phyloP scores from a whole-genome alignment of 2,329 filamentous ascomycete species.

The Trichocomaceae sp. region DNA sequence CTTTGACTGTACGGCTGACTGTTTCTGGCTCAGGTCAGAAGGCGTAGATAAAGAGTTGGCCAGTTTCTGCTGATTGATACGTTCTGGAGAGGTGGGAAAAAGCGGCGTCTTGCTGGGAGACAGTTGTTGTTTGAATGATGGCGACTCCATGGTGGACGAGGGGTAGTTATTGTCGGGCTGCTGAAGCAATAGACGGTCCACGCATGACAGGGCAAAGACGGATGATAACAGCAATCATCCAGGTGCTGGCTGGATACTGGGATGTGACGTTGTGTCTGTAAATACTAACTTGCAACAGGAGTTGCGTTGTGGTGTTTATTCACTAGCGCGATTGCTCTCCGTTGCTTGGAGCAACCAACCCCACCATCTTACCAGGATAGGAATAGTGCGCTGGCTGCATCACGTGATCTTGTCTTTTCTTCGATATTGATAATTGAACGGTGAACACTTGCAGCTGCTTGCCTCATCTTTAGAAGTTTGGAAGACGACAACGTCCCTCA shows the following conservation, averaged over 20 bases:
- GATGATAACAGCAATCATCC: neutral
- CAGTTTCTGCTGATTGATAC: slow-evolving; percentile 43
- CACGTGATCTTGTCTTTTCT: slow-evolving; percentile 9
- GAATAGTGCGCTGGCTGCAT: neutral
- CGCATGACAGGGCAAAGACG: slow-evolving; percentile 4
- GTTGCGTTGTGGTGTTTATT: slow-evolving; percentile 12
- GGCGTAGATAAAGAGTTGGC: slow-evolving; percentile 35
- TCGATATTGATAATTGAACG: too few species aligned
- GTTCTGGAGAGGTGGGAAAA: slow-evolving; percentile 42
- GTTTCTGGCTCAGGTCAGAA: slow-evolving; percentile 30
- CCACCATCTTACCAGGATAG: neutral
- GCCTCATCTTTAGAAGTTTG: neutral
- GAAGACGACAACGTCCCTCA: neutral
- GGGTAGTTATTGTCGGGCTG: slow-evolving; percentile 4
- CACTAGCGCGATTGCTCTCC: slow-evolving; percentile 3
- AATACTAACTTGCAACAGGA: neutral
- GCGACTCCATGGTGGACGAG: slow-evolving; percentile 28
- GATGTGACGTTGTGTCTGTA: slow-evolving; percentile 7
- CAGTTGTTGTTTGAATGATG: slow-evolving; percentile 22
- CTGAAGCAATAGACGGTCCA: neutral
- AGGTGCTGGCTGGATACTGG: neutral
- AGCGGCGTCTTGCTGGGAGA: slow-evolving; percentile 32
- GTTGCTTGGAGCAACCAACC: slow-evolving; percentile 14
- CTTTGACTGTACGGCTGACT: slow-evolving; percentile 44
- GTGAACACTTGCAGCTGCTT: neutral